Base-by-base conservation (phyloP, 495 filamentous ascomycete species). In the Penicillium riverlandense region DNA sequence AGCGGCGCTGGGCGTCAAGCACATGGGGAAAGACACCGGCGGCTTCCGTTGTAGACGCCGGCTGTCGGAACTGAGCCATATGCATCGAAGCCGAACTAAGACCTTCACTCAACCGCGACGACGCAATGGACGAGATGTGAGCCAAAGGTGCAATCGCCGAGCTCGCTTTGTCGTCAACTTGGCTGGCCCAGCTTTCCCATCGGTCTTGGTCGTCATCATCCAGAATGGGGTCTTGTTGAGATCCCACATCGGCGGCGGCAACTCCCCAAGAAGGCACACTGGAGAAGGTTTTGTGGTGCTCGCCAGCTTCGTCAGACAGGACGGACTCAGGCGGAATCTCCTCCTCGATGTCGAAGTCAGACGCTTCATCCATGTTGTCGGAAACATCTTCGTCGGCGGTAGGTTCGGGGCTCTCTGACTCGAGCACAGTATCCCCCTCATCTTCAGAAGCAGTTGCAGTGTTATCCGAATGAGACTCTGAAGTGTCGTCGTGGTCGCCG, bases 1-100 rank as follows among this genome's bases (percentile, higher is more conserved):
- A 92, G 49, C 82, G 83, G 41, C 79, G 70, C 48, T 78, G 80
- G 27, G 83, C 81, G 43, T 80, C 76, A 13, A 78, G 67, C 8
- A 85, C 50, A 43, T 75, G 75, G 32, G 70, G 69, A 49, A 82
- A 75, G 49, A 70, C 67, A 11, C 69, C 67, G 35, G 70, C 59
- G 10, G 76, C 78, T 6, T 77, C 74, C 5, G 82, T 78, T 6
- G 75, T 70, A 7, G 78, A 69, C 16, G 81, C 61, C 32, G 76
- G 78, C 29, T 75, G 68, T 52, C 79, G 83, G 16, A 76, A 75
- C 35, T 67, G 72, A 27, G 76, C 67, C 45, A 80, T 82, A 53
- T 85, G 83, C 46, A 79, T 74, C 34, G 81, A 82, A 11, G 88
- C 85, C 45, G 69, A 65, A 37, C 67, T 75, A 9, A 84, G 69